phyloP scores from a whole-genome alignment of 371 early-diverging fungal species.

The Mortierella sp. region DNA sequence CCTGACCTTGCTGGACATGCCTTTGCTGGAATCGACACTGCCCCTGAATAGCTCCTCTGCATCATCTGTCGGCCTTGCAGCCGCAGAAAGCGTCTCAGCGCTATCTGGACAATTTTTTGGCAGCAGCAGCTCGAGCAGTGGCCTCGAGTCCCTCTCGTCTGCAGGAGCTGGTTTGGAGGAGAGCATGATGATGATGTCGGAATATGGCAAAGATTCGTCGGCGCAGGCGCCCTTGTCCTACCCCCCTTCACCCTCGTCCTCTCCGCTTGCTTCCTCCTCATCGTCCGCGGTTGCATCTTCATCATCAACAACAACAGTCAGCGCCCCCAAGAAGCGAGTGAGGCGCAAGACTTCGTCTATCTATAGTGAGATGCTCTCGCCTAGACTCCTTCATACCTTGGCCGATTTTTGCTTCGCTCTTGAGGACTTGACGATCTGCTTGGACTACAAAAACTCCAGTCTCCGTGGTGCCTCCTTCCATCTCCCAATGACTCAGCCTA shows the following conservation, averaged over 20 bases:
- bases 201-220: slow-evolving; percentile 15
- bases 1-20: slow-evolving; percentile 44
- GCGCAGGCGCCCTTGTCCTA: background rate
- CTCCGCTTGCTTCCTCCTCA: slow-evolving; percentile 25
- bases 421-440: slow-evolving; percentile 45
- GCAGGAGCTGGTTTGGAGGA: slow-evolving; percentile 4
- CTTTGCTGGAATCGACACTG: slow-evolving; percentile 10
- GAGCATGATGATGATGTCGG: background rate
- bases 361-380: slow-evolving; percentile 50
- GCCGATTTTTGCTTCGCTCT: slow-evolving; percentile 49
- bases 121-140: slow-evolving; percentile 18
- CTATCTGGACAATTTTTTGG: slow-evolving; percentile 43
- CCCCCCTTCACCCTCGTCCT: background rate
- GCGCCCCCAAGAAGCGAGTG: slow-evolving; percentile 19
- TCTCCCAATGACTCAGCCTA: slow-evolving; percentile 18
- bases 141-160: no score
- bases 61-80: slow-evolving; percentile 3
- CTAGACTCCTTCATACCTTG: slow-evolving; percentile 42
- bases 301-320: slow-evolving; percentile 1
- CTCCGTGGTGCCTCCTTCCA: background rate
- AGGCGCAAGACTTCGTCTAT: slow-evolving; percentile 50
- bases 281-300: slow-evolving; percentile 7
- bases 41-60: slow-evolving; percentile 13
- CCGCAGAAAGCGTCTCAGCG: background rate
- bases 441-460: slow-evolving; percentile 12